Conservation (phyloP, 2,329 filamentous ascomycete genomes). For the Fusarium pininemorale region DNA sequence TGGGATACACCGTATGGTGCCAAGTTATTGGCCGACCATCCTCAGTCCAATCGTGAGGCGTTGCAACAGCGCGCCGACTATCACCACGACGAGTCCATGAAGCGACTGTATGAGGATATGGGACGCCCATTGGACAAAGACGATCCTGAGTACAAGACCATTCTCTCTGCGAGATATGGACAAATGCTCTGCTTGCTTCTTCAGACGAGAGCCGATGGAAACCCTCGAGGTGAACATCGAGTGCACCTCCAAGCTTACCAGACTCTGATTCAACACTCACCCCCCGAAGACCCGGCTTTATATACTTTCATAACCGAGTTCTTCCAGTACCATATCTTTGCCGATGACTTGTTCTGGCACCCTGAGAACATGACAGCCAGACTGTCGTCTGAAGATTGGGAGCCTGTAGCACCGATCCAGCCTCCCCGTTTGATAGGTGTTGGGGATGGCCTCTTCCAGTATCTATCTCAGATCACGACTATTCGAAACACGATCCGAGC, state of each 20-base stretch:
- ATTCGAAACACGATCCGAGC: slow-evolving; percentile 78
- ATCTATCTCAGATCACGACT: slow-evolving; percentile 80
- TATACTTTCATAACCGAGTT: slow-evolving; percentile 74
- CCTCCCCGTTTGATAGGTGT: slow-evolving; percentile 76
- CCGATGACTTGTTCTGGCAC: slow-evolving; percentile 68
- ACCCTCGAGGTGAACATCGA: slow-evolving; percentile 74
- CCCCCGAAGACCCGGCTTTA: slow-evolving; percentile 73
- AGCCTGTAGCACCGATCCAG: slow-evolving; percentile 53
- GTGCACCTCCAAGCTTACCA: slow-evolving; percentile 81
- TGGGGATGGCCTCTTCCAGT: slow-evolving; percentile 81
- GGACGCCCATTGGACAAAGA: slow-evolving; percentile 52
- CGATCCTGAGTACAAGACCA: slow-evolving; percentile 56
- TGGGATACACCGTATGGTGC: slow-evolving; percentile 65
- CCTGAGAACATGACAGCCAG: slow-evolving; percentile 50
- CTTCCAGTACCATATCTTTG: slow-evolving; percentile 82
- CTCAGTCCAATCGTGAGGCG: slow-evolving; percentile 56
- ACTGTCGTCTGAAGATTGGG: slow-evolving; percentile 57
- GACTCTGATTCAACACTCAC: slow-evolving; percentile 70
- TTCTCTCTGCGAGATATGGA: slow-evolving; percentile 65
- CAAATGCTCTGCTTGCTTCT: slow-evolving; percentile 71
- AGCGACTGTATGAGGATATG: slow-evolving; percentile 60
- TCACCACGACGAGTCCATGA: slow-evolving; percentile 65
- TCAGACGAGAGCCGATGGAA: slow-evolving; percentile 66
- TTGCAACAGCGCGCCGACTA: slow-evolving; percentile 62
- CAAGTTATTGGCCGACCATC: slow-evolving; percentile 61